Percentiles rank a stretch among this genome's conserved stretches.
Conservation (phyloP, 139 green algal genomes). For the Diplosphaera chodatii region DNA sequence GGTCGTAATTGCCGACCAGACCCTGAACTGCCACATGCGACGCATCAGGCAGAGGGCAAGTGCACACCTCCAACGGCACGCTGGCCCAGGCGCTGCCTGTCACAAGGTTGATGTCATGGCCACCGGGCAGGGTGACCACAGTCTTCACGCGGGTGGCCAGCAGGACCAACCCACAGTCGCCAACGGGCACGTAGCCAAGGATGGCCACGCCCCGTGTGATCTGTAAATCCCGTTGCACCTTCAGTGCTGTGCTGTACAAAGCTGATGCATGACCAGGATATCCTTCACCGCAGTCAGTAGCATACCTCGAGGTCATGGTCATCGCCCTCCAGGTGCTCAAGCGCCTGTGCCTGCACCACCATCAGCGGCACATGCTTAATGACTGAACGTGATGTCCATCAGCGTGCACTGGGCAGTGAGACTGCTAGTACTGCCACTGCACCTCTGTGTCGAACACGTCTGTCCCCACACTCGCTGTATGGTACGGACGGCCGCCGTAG, state of each 20-base stretch:
- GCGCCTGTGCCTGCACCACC: conserved; percentile 5
- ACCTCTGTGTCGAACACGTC: conserved; percentile 53
- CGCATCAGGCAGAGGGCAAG: too few species aligned
- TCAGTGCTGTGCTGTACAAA: too few species aligned
- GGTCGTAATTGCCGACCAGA: too few species aligned
- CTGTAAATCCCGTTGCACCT: too few species aligned
- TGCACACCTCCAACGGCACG: conserved; percentile 61
- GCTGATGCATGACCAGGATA: too few species aligned
- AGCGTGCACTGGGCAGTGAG: background rate
- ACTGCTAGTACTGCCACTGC: too few species aligned
- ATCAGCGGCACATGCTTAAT: too few species aligned
- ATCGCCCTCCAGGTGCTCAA: conserved; percentile 7
- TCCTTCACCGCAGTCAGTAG: too few species aligned
- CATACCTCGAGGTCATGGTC: background rate
- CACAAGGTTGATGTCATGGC: conserved; percentile 79
- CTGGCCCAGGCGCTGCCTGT: conserved; percentile 71
- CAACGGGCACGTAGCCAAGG: conserved; percentile 77
- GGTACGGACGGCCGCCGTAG: conserved; percentile 25
- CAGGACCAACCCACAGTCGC: conserved; percentile 65
- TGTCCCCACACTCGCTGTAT: conserved; percentile 15
- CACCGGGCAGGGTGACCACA: conserved; percentile 74
- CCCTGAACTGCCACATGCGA: too few species aligned
- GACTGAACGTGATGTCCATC: background rate
- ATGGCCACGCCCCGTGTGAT: conserved; percentile 56
- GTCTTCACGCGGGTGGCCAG: conserved; percentile 67